phyloP scores from a whole-genome alignment of 2,329 filamentous ascomycete genomes.

The Xylariaceae sp. region DNA sequence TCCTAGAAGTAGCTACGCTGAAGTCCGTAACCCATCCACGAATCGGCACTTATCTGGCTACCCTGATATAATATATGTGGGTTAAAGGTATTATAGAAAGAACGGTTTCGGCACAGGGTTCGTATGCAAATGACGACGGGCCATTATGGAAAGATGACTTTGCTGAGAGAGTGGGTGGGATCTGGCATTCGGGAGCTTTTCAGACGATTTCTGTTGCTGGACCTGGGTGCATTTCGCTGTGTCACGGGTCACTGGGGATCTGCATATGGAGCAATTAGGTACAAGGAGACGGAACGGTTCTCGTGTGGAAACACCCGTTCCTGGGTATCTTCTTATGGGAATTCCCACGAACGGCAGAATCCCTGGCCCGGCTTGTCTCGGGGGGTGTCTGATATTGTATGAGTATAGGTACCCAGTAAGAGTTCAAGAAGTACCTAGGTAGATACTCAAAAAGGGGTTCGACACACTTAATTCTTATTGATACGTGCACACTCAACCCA shows the following conservation, averaged over 20 bases:
- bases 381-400: conserved; percentile 7
- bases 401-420: not conserved
- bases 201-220: conserved; percentile 5
- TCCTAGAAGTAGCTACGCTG: conserved; percentile 18
- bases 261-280: not conserved
- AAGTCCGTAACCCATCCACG: conserved; percentile 16
- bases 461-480: no score
- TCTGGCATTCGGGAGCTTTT: no score
- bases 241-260: conserved; percentile 20
- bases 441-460: no score
- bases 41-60: conserved; percentile 18
- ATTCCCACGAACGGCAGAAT: no score
- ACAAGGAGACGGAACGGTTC: not conserved
- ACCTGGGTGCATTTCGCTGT: conserved; percentile 12
- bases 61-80: conserved; percentile 25
- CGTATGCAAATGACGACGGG: conserved; percentile 2
- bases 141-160: conserved; percentile 1
- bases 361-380: not conserved
- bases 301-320: not conserved
- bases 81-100: conserved; percentile 11
- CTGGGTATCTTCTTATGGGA: no score
- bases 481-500: not conserved
- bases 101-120: not conserved
- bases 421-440: no score
- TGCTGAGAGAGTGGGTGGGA: no score